Percentiles rank a stretch among this genome's conserved stretches.
Evolutionary conservation across 306 rosid genomes (phyloP).

Genomic region (Cotoneaster glaucophyllus): DNA sequence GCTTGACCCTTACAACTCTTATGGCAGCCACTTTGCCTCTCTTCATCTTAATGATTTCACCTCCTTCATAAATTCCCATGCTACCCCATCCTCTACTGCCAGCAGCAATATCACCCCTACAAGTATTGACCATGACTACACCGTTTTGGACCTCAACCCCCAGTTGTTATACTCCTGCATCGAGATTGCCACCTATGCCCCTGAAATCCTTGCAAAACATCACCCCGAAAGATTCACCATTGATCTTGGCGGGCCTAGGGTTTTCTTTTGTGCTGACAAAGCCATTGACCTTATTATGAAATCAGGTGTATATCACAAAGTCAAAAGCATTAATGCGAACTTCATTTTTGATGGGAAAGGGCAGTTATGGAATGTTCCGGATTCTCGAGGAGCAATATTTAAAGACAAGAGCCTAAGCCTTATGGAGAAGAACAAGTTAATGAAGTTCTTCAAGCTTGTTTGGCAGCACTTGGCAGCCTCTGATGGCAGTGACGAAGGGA

Average conservation of each 20-base stretch:
- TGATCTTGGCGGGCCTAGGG: conserved; percentile 79
- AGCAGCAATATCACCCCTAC: not conserved
- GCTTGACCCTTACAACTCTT: conserved; percentile 66
- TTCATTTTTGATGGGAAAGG: conserved; percentile 41
- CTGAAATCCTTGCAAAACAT: conserved; percentile 29
- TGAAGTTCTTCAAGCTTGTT: conserved; percentile 83
- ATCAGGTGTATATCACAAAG: conserved; percentile 57
- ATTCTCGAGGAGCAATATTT: conserved; percentile 78
- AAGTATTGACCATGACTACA: conserved; percentile 19
- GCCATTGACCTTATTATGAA: conserved; percentile 52
- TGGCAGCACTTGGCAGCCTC: conserved; percentile 53
- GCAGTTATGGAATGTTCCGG: conserved; percentile 58
- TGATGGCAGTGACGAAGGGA: conserved; percentile 14
- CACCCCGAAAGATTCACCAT: conserved; percentile 51
- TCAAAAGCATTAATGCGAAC: conserved; percentile 67
- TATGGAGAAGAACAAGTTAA: conserved; percentile 73
- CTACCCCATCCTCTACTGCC: conserved; percentile 12
- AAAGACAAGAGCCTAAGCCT: conserved; percentile 62
- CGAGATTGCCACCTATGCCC: conserved; percentile 30
- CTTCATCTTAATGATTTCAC: conserved; percentile 52
- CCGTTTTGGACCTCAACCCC: conserved; percentile 25
- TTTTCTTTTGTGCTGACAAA: conserved; percentile 51
- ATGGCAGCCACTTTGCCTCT: conserved; percentile 67
- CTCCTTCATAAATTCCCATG: conserved; percentile 43
- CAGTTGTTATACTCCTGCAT: conserved; percentile 33